Conservation (phyloP, 768 basidiomycete species). For the Hypholoma sublateritium region DNA sequence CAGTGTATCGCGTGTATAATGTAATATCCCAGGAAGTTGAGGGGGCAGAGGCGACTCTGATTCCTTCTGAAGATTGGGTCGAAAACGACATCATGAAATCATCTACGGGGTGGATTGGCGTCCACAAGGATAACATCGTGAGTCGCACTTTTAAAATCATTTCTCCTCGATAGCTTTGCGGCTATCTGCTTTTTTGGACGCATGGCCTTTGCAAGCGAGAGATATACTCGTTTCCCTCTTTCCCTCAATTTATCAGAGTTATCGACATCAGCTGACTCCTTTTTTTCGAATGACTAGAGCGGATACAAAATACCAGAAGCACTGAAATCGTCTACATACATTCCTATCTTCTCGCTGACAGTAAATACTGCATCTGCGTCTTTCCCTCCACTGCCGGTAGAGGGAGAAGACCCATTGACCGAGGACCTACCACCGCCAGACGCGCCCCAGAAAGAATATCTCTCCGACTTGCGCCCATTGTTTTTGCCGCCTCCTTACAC, state of each 20-base stretch:
- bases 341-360: slow-evolving; percentile 44
- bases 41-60: slow-evolving; percentile 58
- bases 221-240: slow-evolving; percentile 3
- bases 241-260: slow-evolving; percentile 2
- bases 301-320: slow-evolving; percentile 35
- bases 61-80: slow-evolving; percentile 76
- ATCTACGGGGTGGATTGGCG: slow-evolving; percentile 70
- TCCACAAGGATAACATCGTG: slow-evolving; percentile 66
- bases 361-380: slow-evolving; percentile 33
- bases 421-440: slow-evolving; percentile 21
- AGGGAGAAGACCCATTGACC: slow-evolving; percentile 22
- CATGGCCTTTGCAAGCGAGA: neutral
- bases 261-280: slow-evolving; percentile 18
- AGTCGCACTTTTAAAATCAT: slow-evolving; percentile 32
- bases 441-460: slow-evolving; percentile 33
- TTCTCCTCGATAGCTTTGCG: slow-evolving; percentile 6
- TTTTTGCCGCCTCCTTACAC: slow-evolving; percentile 79
- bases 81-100: slow-evolving; percentile 73
- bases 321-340: slow-evolving; percentile 43
- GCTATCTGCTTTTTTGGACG: neutral
- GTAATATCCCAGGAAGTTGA: slow-evolving; percentile 56
- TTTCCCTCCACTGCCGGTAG: slow-evolving; percentile 24
- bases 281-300: slow-evolving; percentile 28
- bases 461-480: slow-evolving; percentile 57
- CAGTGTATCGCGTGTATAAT: slow-evolving; percentile 71